Percentiles rank a stretch among this genome's conserved stretches.
phyloP scores from a whole-genome alignment of 495 filamentous ascomycete genomes.

The Beverwykella pulmonaria region DNA sequence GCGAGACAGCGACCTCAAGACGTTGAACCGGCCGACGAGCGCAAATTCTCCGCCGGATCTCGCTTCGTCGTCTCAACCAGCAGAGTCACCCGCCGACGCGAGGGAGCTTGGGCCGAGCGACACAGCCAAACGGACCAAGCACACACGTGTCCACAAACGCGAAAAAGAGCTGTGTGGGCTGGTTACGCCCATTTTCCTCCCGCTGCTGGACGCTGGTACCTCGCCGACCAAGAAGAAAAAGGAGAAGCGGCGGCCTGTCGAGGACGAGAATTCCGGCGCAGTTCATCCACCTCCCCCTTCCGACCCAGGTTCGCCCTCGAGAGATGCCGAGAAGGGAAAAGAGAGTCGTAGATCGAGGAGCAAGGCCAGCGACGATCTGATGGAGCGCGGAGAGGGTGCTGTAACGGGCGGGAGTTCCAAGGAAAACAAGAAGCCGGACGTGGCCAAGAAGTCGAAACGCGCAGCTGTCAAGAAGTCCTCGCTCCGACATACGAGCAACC shows the following conservation, averaged over 20 bases:
- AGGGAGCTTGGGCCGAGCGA: constrained; percentile 23
- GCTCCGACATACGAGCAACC: constrained; percentile 21
- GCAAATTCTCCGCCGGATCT: background rate
- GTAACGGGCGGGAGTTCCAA: background rate
- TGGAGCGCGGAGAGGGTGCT: constrained; percentile 3
- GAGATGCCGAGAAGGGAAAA: constrained; percentile 22
- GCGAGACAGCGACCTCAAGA: background rate
- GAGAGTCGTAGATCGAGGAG: constrained; percentile 13
- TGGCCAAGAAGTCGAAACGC: constrained; percentile 24
- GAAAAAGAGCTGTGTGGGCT: constrained; percentile 37
- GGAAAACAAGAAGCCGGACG: background rate
- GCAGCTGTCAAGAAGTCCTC: constrained; percentile 28
- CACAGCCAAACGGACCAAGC: constrained; percentile 25
- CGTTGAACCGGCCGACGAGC: background rate
- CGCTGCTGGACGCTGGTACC: constrained; percentile 26
- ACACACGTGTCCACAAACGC: constrained; percentile 36
- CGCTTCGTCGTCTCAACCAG: background rate
- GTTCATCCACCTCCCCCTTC: background rate
- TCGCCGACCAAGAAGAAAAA: constrained; percentile 22
- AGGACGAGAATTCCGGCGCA: constrained; percentile 1
- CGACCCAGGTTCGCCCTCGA: constrained; percentile 14
- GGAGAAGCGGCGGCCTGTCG: constrained; percentile 5
- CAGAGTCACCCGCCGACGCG: background rate
- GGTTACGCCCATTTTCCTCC: constrained; percentile 33
- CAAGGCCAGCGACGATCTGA: constrained; percentile 6